Evolutionary conservation across 1,139 yeast species (phyloP).

Genomic region (Suhomyces bokatorum): DNA sequence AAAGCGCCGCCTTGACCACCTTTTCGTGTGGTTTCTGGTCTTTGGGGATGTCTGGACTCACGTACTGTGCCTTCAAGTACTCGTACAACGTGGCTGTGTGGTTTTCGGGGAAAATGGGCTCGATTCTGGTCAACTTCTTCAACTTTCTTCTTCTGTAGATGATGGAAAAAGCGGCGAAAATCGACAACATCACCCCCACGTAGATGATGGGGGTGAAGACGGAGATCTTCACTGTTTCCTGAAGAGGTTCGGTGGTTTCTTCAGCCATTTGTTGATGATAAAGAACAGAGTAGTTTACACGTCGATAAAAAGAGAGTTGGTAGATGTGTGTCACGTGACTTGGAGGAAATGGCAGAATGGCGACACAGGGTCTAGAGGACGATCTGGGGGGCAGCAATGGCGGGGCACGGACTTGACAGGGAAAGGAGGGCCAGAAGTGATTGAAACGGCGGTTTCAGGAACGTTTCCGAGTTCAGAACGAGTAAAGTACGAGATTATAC

Average conservation of each 20-base stretch:
- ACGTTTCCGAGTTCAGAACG: no score
- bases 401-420: not conserved
- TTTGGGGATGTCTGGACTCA: constrained; percentile 40
- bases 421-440: no score
- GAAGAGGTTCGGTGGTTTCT: constrained; percentile 24
- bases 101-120: constrained; percentile 73
- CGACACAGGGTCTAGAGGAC: not conserved
- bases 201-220: constrained; percentile 83
- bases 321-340: constrained; percentile 1
- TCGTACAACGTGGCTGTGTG: constrained; percentile 64
- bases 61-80: constrained; percentile 51
- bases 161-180: constrained; percentile 74
- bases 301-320: constrained; percentile 6
- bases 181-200: constrained; percentile 65
- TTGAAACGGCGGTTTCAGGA: no score
- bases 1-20: constrained; percentile 80
- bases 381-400: not conserved
- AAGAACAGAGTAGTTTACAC: constrained; percentile 24
- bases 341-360: not conserved
- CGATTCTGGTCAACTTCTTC: constrained; percentile 52
- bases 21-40: constrained; percentile 70
- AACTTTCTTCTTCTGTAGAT: constrained; percentile 65
- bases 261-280: constrained; percentile 27
- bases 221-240: constrained; percentile 54
- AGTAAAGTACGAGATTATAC: no score